Evolutionary conservation across 2,329 filamentous ascomycete genomes (phyloP).

Genomic region (Harringtonia aguacate): DNA sequence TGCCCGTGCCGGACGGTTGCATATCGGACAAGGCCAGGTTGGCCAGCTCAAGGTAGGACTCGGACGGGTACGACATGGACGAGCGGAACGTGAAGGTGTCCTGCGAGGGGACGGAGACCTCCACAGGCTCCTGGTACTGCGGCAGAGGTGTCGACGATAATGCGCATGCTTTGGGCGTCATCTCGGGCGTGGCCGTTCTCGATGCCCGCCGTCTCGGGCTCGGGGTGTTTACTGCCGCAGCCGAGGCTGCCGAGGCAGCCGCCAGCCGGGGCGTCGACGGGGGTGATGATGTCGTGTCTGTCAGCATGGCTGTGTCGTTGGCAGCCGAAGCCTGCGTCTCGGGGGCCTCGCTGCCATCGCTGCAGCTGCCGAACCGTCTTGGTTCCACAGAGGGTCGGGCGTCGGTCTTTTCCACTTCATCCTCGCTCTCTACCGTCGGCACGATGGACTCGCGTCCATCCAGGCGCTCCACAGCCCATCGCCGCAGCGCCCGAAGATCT

Average conservation of each 20-base stretch:
- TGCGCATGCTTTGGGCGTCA: slow-evolving; percentile 8
- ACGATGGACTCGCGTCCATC: slow-evolving; percentile 48
- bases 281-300: slow-evolving; percentile 24
- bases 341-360: slow-evolving; percentile 10
- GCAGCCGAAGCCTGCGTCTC: slow-evolving; percentile 4
- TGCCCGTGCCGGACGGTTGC: slow-evolving; percentile 25
- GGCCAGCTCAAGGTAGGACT: slow-evolving; percentile 48
- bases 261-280: not conserved
- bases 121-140: slow-evolving; percentile 11
- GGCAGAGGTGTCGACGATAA: slow-evolving; percentile 1
- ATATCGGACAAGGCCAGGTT: slow-evolving; percentile 49
- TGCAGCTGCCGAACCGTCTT: slow-evolving; percentile 23
- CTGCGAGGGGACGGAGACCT: slow-evolving; percentile 41
- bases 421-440: slow-evolving; percentile 35
- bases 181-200: slow-evolving; percentile 2
- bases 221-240: not conserved
- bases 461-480: slow-evolving; percentile 59
- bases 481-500: slow-evolving; percentile 55
- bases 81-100: slow-evolving; percentile 63
- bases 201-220: not conserved
- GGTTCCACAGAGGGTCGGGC: slow-evolving; percentile 47
- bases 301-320: slow-evolving; percentile 22
- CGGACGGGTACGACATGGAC: slow-evolving; percentile 45
- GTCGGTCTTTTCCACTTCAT: slow-evolving; percentile 56
- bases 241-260: not conserved